phyloP scores from a whole-genome alignment of 2,329 filamentous ascomycete species.

The Xylaria sp. region DNA sequence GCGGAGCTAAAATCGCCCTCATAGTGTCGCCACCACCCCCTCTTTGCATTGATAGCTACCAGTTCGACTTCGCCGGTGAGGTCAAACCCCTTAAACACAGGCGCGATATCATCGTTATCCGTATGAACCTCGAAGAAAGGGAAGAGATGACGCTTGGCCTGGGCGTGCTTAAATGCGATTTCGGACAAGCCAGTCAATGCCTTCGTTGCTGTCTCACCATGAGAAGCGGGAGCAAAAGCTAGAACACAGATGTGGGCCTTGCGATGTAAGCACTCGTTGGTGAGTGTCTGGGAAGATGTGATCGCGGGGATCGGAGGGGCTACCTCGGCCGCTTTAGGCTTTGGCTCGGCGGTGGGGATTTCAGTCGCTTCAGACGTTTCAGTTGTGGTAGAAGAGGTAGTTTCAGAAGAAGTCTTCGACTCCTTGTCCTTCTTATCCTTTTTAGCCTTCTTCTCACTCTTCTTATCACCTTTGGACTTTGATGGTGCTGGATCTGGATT shows the following conservation, averaged over 20 bases:
- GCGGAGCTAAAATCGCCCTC: slow-evolving; percentile 67
- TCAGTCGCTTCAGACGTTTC: slow-evolving; percentile 52
- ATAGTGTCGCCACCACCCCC: slow-evolving; percentile 86
- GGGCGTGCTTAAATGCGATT: slow-evolving; percentile 78
- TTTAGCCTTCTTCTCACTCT: slow-evolving; percentile 51
- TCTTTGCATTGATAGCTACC: slow-evolving; percentile 84
- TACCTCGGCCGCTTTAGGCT: slow-evolving; percentile 61
- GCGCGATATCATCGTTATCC: slow-evolving; percentile 65
- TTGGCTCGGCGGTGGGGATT: slow-evolving; percentile 54
- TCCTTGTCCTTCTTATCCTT: slow-evolving; percentile 55
- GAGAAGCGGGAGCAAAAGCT: slow-evolving; percentile 70
- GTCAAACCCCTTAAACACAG: slow-evolving; percentile 69
- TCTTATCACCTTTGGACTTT: slow-evolving; percentile 47
- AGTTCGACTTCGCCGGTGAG: slow-evolving; percentile 73
- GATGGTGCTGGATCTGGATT: slow-evolving; percentile 71
- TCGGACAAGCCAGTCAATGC: slow-evolving; percentile 74
- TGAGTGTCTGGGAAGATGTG: slow-evolving; percentile 70
- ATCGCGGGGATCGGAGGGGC: slow-evolving; percentile 74
- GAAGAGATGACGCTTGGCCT: slow-evolving; percentile 76
- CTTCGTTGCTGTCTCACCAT: slow-evolving; percentile 62
- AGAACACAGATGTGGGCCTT: slow-evolving; percentile 88
- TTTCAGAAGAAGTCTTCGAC: slow-evolving; percentile 54
- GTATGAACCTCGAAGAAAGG: slow-evolving; percentile 81
- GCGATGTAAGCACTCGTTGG: slow-evolving; percentile 75
- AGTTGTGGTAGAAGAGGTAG: slow-evolving; percentile 54